Percentiles rank a stretch among this genome's conserved stretches.
Evolutionary conservation across 805 yeast genomes (phyloP).

Genomic region (Brettanomyces naardenensis): DNA sequence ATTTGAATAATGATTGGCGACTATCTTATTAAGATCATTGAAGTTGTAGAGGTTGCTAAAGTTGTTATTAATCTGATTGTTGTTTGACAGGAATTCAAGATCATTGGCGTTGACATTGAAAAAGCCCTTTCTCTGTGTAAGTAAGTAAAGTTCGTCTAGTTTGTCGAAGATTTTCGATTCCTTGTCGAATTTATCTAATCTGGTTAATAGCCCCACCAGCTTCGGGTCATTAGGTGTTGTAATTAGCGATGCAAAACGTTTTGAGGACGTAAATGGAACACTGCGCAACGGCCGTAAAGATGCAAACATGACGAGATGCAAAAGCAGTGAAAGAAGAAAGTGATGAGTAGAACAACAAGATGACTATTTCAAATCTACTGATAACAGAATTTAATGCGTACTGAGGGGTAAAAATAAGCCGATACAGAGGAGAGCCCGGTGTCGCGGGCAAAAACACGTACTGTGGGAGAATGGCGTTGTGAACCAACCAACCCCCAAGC

Average conservation of each 20-base stretch:
- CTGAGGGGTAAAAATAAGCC: no score
- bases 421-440: no score
- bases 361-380: no score
- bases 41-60: constrained; percentile 22
- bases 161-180: constrained; percentile 21
- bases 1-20: constrained; percentile 19
- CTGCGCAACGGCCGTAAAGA: no score
- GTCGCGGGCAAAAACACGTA: no score
- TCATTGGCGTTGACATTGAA: constrained; percentile 22
- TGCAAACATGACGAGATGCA: no score
- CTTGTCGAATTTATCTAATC: constrained; percentile 22
- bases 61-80: constrained; percentile 14
- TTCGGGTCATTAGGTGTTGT: constrained; percentile 22
- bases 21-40: constrained; percentile 18
- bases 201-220: constrained; percentile 19
- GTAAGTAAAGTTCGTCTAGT: constrained; percentile 22
- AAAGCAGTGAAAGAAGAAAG: no score
- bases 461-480: no score
- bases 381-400: no score
- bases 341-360: no score
- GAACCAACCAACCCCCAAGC: no score
- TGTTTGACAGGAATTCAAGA: constrained; percentile 23
- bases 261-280: no score
- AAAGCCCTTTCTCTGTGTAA: constrained; percentile 27
- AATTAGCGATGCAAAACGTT: constrained; percentile 12